Percentiles rank a stretch among this genome's conserved stretches.
These are phyloP conservation scores for Pseudoneurospora amorphoporcata DNA, from an alignment of 495 filamentous ascomycete species.

Conservation along the genomic window DNA sequence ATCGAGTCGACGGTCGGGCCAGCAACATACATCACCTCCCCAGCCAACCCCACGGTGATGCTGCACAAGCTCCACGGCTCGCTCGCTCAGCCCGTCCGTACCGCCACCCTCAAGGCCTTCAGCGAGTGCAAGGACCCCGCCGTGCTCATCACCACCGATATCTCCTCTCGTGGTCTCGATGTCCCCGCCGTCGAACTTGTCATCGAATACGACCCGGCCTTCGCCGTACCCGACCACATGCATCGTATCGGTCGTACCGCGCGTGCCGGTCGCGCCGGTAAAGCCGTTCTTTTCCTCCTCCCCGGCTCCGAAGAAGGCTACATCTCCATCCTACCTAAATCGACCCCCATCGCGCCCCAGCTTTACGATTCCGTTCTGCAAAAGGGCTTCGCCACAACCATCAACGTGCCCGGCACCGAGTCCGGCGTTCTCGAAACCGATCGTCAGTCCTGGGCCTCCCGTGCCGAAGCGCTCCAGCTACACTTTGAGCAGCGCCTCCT, in stretches of 20 bases:
- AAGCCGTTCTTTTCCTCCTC: constrained; percentile 77
- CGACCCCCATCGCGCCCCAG: constrained; percentile 24
- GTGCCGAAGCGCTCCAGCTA: constrained; percentile 38
- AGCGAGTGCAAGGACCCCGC: constrained; percentile 52
- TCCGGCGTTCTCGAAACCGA: constrained; percentile 8
- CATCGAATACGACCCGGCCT: constrained; percentile 90
- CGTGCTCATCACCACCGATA: constrained; percentile 86
- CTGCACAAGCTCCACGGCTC: constrained; percentile 90
- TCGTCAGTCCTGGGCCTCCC: constrained; percentile 30
- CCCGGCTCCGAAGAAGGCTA: constrained; percentile 90
- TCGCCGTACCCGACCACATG: constrained; percentile 80
- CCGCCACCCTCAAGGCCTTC: constrained; percentile 72
- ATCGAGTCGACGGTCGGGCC: constrained; percentile 32
- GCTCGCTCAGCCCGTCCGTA: constrained; percentile 77
- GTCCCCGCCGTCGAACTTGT: constrained; percentile 88
- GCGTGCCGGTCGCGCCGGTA: constrained; percentile 80
- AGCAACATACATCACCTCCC: constrained; percentile 39
- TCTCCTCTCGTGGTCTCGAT: constrained; percentile 88
- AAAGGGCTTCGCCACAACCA: constrained; percentile 40
- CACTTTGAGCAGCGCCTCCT: constrained; percentile 40
- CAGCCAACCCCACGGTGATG: constrained; percentile 44
- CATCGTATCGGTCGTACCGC: constrained; percentile 94
- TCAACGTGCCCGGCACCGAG: constrained; percentile 25
- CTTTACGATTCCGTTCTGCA: constrained; percentile 41
- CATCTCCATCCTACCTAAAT: constrained; percentile 53